phyloP scores from a whole-genome alignment of 2,329 filamentous ascomycete species.

The Trichoderma endophyticum region DNA sequence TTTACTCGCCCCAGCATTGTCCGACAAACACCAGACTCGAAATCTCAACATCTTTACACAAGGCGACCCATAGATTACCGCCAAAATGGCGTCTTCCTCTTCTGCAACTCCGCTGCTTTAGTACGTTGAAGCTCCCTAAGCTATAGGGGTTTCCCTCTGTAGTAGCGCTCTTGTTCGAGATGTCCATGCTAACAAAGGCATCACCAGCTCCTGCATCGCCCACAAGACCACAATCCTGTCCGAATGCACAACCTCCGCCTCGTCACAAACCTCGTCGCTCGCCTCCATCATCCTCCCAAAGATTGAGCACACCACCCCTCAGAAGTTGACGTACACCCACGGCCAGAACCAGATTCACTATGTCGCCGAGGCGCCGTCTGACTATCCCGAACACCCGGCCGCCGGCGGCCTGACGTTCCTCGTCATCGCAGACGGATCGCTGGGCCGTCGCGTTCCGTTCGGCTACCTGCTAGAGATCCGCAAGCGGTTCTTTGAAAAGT shows the following conservation, averaged over 20 bases:
- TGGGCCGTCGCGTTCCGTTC: conserved; percentile 87
- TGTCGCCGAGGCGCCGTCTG: conserved; percentile 77
- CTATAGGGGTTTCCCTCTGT: not conserved
- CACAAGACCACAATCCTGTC: conserved; percentile 89
- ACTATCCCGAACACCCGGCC: conserved; percentile 54
- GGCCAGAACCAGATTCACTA: conserved; percentile 93
- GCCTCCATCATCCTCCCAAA: conserved; percentile 94
- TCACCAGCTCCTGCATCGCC: conserved; percentile 79
- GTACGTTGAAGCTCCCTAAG: conserved; percentile 39
- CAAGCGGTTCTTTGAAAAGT: conserved; percentile 75
- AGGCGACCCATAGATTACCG: not conserved
- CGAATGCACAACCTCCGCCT: conserved; percentile 85
- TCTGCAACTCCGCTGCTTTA: conserved; percentile 69
- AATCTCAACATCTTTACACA: not conserved
- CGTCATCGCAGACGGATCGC: conserved; percentile 75
- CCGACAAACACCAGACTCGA: not conserved
- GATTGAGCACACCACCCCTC: conserved; percentile 73
- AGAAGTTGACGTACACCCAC: conserved; percentile 94
- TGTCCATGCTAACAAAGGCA: not conserved
- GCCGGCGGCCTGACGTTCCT: conserved; percentile 87
- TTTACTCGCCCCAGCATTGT: not conserved
- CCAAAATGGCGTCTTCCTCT: conserved; percentile 67
- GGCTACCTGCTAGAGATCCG: conserved; percentile 90
- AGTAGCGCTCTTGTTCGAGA: not conserved
- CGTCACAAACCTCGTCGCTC: conserved; percentile 78